A percentile compares a stretch with the other conserved stretches of the same genome.
Conservation (phyloP, 305 asterid genomes). For the Fraxinus floribunda region DNA sequence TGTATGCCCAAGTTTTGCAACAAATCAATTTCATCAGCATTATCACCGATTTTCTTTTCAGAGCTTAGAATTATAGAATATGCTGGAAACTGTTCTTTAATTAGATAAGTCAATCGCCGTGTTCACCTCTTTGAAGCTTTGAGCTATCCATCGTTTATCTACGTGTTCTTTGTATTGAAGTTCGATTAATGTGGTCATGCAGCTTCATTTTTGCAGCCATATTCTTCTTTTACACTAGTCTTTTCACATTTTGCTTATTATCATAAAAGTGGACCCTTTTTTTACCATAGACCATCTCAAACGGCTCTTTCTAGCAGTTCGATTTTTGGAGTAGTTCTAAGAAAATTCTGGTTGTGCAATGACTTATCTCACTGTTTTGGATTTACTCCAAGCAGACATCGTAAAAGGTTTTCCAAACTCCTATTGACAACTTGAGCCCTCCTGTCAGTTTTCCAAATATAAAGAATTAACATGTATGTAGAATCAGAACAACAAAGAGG, state of each 20-base stretch:
- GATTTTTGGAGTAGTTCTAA: not conserved
- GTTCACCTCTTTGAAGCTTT: not conserved
- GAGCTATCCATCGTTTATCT: not conserved
- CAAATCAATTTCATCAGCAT: not conserved
- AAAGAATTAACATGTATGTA: not conserved
- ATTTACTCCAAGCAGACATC: not conserved
- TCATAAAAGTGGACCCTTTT: not conserved
- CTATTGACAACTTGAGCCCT: not conserved
- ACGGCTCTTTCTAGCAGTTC: not conserved
- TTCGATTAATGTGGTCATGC: not conserved
- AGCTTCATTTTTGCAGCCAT: not conserved
- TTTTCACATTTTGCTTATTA: not conserved
- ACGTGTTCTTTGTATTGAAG: not conserved
- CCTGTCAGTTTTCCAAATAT: too few relatives aligned
- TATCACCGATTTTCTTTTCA: not conserved
- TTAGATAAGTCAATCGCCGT: not conserved
- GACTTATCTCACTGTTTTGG: not conserved
- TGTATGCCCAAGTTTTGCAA: not conserved
- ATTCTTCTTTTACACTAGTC: not conserved
- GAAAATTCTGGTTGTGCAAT: not conserved
- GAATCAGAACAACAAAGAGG: not conserved
- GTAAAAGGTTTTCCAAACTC: not conserved
- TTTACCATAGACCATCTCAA: not conserved
- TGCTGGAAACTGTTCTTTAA: not conserved
- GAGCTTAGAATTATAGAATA: not conserved